Base-by-base conservation (phyloP, 2,329 filamentous ascomycete genomes). In the Cyphellophora europaea region DNA sequence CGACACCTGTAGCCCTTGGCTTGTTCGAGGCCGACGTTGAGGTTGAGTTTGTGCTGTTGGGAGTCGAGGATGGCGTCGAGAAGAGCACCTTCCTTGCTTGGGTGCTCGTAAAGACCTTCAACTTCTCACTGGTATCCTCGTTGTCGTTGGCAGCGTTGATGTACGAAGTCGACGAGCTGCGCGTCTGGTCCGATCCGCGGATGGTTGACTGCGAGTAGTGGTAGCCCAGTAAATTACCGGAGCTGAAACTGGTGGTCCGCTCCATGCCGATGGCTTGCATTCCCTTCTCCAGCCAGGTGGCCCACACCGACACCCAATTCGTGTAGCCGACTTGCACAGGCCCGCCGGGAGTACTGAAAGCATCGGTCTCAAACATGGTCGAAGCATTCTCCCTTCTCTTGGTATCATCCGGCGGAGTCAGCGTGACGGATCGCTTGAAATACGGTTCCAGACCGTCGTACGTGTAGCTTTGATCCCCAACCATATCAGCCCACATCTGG, bases 361-460 rank as follows among this genome's bases (percentile, higher is more conserved):
- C 21, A 6, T 14, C n/a, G 8, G 12, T 15, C 15, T 32, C 15
- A 4, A n/a, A 32, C 12, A 18, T 14, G 3, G 30, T 15, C 3
- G 30, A 5, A 8, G 14, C 35, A 16, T 38, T 30, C 6, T 30
- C 16, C 15, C n/a, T 27, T 16, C 13, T 13, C 11, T 34, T 28
- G 35, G 21, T 33, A 25, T 38, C 25, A 3, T 30, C 17, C 11
- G 36, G 30, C n/a, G 21, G 21, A 12, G 21, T 35, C 11, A 47
- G 47, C 5, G 37, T 39, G 40, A 67, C 65, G 0, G 55, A 44
- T 38, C 61, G 66, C 23, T 52, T 51, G 36, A 69, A 59, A 49
- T 65, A 74, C 2, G 63, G 63, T 11, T 65, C 53, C 18, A 71
- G 56, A 6, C 57, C 57, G 3, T 65, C 50, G 36, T 65, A 68